A percentile compares a stretch with the other conserved stretches of the same genome.
Conservation (phyloP, 495 filamentous ascomycete species). For the Pseudotulostoma volvatum region DNA sequence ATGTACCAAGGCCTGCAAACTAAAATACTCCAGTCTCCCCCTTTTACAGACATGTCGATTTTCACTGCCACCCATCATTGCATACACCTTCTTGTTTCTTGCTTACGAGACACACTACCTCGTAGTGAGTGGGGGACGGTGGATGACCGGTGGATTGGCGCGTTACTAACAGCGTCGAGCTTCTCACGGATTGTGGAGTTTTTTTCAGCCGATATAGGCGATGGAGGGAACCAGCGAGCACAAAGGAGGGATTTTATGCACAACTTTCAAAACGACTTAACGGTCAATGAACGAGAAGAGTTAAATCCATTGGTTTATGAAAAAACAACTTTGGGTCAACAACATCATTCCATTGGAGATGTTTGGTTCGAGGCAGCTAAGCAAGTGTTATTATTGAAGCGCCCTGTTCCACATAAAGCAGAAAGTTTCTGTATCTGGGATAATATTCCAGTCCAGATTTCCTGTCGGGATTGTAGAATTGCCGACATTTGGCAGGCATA, state of each 20-base stretch:
- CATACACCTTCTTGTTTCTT: conserved; percentile 27
- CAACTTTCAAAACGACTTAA: conserved; percentile 28
- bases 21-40: conserved; percentile 25
- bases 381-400: conserved; percentile 17
- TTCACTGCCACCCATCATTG: conserved; percentile 32
- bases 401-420: conserved; percentile 17
- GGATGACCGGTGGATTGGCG: conserved; percentile 30
- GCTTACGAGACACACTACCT: conserved; percentile 19
- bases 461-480: conserved; percentile 19
- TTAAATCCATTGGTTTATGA: conserved; percentile 26
- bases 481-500: conserved; percentile 21
- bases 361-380: conserved; percentile 28
- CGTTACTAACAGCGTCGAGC: conserved; percentile 26
- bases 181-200: conserved; percentile 27
- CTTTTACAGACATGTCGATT: conserved; percentile 27
- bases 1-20: conserved; percentile 27
- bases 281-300: conserved; percentile 20
- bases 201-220: conserved; percentile 32
- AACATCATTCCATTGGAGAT: conserved; percentile 22
- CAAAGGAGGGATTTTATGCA: conserved; percentile 32
- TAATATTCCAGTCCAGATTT: conserved; percentile 22
- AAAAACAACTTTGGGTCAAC: conserved; percentile 14
- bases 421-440: conserved; percentile 21
- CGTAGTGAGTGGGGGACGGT: conserved; percentile 14
- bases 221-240: conserved; percentile 25